Conservation (phyloP, 1,139 yeast species). For the Sugiyamaella grinbergsii region DNA sequence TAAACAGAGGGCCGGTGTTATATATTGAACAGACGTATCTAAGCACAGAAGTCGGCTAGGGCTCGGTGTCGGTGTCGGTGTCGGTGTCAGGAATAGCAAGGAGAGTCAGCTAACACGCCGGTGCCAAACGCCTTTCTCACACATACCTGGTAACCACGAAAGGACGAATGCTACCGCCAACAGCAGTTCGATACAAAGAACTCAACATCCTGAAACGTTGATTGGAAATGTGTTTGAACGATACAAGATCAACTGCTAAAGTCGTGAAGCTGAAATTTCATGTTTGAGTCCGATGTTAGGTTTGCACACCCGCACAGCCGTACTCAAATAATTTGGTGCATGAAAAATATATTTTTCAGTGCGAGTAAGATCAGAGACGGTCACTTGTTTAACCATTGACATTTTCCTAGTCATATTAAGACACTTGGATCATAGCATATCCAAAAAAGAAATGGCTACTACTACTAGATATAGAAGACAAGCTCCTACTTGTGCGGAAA, state of each 20-base stretch:
- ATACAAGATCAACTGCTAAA: neutral
- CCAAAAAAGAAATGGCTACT: constrained; percentile 14
- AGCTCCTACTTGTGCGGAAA: constrained; percentile 37
- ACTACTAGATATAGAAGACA: constrained; percentile 24
- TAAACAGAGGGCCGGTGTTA: no score
- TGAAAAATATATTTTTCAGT: constrained; percentile 10
- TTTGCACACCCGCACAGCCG: constrained; percentile 5
- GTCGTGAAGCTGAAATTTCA: constrained; percentile 15
- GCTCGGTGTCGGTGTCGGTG: no score
- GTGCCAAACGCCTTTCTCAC: neutral
- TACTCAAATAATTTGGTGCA: neutral
- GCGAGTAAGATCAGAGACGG: neutral
- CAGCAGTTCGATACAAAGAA: neutral
- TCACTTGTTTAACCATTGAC: neutral
- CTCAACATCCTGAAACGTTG: constrained; percentile 7
- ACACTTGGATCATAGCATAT: no score
- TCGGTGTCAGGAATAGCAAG: neutral
- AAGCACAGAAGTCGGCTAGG: no score
- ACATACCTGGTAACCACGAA: constrained; percentile 2
- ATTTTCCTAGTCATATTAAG: neutral
- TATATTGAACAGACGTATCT: no score
- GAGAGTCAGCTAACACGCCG: neutral
- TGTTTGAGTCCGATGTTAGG: constrained; percentile 1
- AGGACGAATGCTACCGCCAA: constrained; percentile 1
- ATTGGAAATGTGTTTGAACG: neutral